Evolutionary conservation across 2,329 filamentous ascomycete species (phyloP).

Genomic region (Pseudogymnoascus sp.): DNA sequence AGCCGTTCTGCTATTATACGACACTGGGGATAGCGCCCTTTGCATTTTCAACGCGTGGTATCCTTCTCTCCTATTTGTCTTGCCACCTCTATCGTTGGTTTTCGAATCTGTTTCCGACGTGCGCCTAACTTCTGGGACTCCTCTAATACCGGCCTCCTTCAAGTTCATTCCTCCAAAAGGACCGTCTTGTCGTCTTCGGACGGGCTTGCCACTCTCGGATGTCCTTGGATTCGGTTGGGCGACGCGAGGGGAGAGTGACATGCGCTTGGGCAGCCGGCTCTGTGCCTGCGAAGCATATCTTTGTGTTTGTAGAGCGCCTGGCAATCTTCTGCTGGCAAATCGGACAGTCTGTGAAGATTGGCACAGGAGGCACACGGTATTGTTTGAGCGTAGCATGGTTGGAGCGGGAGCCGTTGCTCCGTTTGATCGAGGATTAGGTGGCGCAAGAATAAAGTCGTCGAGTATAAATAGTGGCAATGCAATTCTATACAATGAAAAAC

Average conservation of each 20-base stretch:
- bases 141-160: constrained; percentile 39
- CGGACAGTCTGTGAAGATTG: constrained; percentile 3
- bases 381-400: constrained; percentile 9
- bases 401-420: constrained; percentile 2
- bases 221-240: constrained; percentile 24
- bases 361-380: constrained; percentile 10
- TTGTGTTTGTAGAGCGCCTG: constrained; percentile 14
- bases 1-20: constrained; percentile 57
- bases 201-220: constrained; percentile 27
- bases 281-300: constrained; percentile 26
- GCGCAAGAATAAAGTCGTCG: background rate
- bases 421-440: constrained; percentile 2
- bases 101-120: constrained; percentile 12
- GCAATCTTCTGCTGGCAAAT: background rate
- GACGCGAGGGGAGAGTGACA: constrained; percentile 42
- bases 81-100: constrained; percentile 13
- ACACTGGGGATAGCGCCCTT: constrained; percentile 63
- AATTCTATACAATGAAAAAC: background rate
- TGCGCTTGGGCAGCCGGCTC: constrained; percentile 40
- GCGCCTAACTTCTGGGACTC: constrained; percentile 31
- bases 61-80: constrained; percentile 36
- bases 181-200: constrained; percentile 37
- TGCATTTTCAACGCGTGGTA: constrained; percentile 91
- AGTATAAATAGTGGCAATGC: background rate
- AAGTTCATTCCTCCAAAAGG: constrained; percentile 55